A percentile compares a stretch with the other conserved stretches of the same genome.
Evolutionary conservation across 495 filamentous ascomycete species (phyloP).

Genomic region (Apodospora peruviana): DNA sequence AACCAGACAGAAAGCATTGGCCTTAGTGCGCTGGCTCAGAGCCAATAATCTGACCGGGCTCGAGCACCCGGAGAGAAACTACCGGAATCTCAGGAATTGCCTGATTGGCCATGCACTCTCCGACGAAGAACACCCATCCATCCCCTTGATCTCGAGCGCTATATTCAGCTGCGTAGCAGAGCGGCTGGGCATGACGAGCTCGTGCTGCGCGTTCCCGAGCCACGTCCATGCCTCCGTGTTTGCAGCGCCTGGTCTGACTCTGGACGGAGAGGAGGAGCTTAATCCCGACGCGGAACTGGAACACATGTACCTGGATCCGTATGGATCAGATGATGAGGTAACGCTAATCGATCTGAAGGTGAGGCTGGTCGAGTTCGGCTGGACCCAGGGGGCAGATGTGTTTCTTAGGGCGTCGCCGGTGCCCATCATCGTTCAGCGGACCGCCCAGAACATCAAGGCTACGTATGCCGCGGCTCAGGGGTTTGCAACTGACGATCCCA

Average conservation of each 20-base stretch:
- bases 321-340: constrained; percentile 62
- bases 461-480: constrained; percentile 31
- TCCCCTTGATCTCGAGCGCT: constrained; percentile 72
- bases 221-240: constrained; percentile 73
- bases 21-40: constrained; percentile 60
- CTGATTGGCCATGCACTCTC: constrained; percentile 75
- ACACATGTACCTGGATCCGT: constrained; percentile 81
- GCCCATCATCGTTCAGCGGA: constrained; percentile 65
- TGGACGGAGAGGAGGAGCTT: constrained; percentile 47
- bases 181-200: constrained; percentile 62
- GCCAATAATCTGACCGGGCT: constrained; percentile 64
- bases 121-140: constrained; percentile 59
- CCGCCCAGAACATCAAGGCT: constrained; percentile 71
- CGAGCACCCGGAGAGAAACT: constrained; percentile 50
- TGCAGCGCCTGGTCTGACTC: constrained; percentile 50
- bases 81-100: constrained; percentile 76
- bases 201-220: constrained; percentile 69
- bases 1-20: constrained; percentile 61
- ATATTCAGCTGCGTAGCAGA: constrained; percentile 40
- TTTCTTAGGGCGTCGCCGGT: constrained; percentile 57
- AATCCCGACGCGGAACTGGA: constrained; percentile 28
- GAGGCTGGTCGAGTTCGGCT: constrained; percentile 60
- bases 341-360: constrained; percentile 49
- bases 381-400: constrained; percentile 45
- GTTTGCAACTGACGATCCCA: constrained; percentile 8